Evolutionary conservation across 805 yeast species (phyloP), one percentile per base, ranked within the genome.

Genomic region (Nakazawaea siamensis): DNA sequence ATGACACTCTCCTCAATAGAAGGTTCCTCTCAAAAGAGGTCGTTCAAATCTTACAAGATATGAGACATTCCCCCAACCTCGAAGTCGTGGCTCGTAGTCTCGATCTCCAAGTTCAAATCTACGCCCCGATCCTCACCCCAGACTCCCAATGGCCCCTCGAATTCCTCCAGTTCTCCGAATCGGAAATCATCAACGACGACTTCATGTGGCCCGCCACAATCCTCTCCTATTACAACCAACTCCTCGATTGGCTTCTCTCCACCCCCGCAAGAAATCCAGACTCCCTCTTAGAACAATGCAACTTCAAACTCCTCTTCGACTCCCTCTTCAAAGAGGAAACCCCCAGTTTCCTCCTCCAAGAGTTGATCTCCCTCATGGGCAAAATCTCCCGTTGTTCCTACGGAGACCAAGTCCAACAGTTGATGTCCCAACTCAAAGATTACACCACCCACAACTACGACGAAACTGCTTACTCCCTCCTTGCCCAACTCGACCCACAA

Each of bases 1-100:
- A 20, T 7, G 36, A 33, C 8, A 33, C 27, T 13, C 18, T 37
- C 19, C 27, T 37, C 5, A 28, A 28, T 20, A 37, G 40, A 25
- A 24, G 40, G 13, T 33, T 37, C n/a, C 6, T 32, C n/a, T 37
- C 40, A 10, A 32, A 32, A 7, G 40, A 37, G 23, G 26, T 37
- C 5, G 18, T 32, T 5, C 5, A 6, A 3, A 14, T 37, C 11
- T 29, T 37, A 28, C 12, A 10, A 14, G 19, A 24, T 29, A 33
- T 37, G 40, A 32, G 32, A 32, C 5, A 19, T n/a, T 14, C 27
- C 5, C 17, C 20, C 14, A 24, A 32, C 10, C 4, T 20, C 5
- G 37, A 37, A 15, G 10, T 24, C 3, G 16, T n/a, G 15, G 37
- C 27, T 11, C 23, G 40, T 9, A 25, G 25, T 6, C 20, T 29